Conservation (phyloP, 2,329 filamentous ascomycete genomes). For the Fusarium nodosum region DNA sequence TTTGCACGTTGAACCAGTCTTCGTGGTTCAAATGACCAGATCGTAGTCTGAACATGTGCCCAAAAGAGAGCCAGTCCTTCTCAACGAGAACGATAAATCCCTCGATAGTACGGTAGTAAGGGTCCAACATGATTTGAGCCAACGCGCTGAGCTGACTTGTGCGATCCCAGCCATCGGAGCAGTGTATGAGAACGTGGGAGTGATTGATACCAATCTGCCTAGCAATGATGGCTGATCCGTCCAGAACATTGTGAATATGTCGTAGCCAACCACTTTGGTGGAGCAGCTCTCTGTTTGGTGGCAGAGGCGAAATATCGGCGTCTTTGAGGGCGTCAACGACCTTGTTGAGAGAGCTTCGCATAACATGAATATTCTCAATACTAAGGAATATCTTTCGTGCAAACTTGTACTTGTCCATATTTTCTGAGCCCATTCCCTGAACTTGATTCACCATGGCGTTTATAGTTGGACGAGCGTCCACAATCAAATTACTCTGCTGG, state of each 20-base stretch:
- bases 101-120: constrained; percentile 93
- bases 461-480: constrained; percentile 93
- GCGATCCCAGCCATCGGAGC: constrained; percentile 98
- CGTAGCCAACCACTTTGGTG: constrained; percentile 90
- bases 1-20: constrained; percentile 93
- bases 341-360: constrained; percentile 90
- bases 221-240: constrained; percentile 87
- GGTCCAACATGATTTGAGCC: constrained; percentile 93
- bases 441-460: constrained; percentile 97
- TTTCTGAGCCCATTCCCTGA: constrained; percentile 92
- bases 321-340: constrained; percentile 93
- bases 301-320: constrained; percentile 85
- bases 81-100: constrained; percentile 95
- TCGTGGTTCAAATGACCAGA: constrained; percentile 89
- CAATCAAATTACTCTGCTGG: constrained; percentile 93
- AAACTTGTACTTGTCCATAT: constrained; percentile 97
- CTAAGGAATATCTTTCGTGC: constrained; percentile 92
- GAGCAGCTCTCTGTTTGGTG: constrained; percentile 84
- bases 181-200: constrained; percentile 96
- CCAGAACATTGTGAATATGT: constrained; percentile 86
- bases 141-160: constrained; percentile 94
- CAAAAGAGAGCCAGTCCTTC: constrained; percentile 98
- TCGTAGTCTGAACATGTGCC: constrained; percentile 96
- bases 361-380: constrained; percentile 98
- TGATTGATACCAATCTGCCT: constrained; percentile 91